Percentiles rank a stretch among this genome's conserved stretches.
These are phyloP conservation scores for Arachis monticola DNA, from an alignment of 331 rosid species.

Conservation along the genomic window DNA sequence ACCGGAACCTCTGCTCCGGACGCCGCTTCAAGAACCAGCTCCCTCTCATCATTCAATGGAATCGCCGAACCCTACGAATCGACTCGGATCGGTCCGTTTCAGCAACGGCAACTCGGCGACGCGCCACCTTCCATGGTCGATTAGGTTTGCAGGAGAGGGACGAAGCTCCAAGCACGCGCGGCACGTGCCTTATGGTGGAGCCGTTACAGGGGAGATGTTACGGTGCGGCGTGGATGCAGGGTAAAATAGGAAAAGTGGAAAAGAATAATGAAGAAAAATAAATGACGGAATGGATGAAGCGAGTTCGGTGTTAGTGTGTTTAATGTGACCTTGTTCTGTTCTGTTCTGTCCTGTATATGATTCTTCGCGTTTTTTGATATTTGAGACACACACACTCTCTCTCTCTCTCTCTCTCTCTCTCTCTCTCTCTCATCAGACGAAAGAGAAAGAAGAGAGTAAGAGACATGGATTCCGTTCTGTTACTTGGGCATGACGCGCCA, in stretches of 20 bases:
- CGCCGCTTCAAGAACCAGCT: constrained; percentile 53
- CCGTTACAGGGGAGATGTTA: neutral
- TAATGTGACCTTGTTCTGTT: neutral
- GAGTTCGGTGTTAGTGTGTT: neutral
- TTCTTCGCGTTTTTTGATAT: neutral
- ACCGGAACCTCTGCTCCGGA: constrained; percentile 56
- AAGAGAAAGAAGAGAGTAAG: neutral
- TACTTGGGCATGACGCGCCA: neutral
- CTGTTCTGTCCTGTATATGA: no score
- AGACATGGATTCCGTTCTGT: neutral
- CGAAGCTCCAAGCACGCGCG: neutral
- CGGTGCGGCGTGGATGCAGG: constrained; percentile 18
- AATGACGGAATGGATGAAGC: no score
- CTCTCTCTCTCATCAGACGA: neutral
- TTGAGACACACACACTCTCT: neutral
- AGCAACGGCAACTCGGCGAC: constrained; percentile 18
- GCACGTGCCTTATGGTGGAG: neutral
- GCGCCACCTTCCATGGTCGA: neutral
- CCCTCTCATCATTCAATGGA: constrained; percentile 46
- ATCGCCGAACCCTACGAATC: constrained; percentile 15
- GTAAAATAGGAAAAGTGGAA: neutral
- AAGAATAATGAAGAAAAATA: neutral
- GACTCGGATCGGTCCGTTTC: constrained; percentile 14
- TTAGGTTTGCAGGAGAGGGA: neutral
- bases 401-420: no score